Base-by-base conservation (phyloP, 129 eudicot genomes). In the Helianthus tuberosus region DNA sequence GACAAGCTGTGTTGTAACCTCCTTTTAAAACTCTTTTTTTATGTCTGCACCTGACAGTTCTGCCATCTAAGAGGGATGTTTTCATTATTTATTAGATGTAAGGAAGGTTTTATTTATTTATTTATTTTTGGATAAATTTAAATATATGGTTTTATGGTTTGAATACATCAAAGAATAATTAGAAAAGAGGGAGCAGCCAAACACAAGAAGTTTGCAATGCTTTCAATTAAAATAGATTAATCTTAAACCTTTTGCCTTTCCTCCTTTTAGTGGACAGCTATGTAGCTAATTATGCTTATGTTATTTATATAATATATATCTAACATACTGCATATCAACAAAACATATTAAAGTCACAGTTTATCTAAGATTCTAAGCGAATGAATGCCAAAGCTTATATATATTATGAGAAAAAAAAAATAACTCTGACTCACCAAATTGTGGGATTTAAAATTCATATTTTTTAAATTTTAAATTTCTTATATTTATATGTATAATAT, bases 101-200 rank as follows among this genome's bases (percentile, higher is more conserved):
- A n/a, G 7, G n/a, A 14, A 0, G 57, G 57, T 50, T 14, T 5
- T 1, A 50, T 53, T 27, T 58, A 25, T 25, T 58, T 58, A 58
- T 58, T 25, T 58, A 29, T 58, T 77, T 60, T n/a, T 20, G 64
- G 76, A 61, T 59, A 32, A 23, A 59, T 13, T 60, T 54, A 48
- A 59, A 69, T 43, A 27, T 77, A 69, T 32, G 6, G 64, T 60
- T 60, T 69, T 58, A 36, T 46, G 46, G 29, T 50, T 32, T 63
- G 59, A 66, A 75, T 61, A 69, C 29, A 36, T 49, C 69, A 77
- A 32, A 60, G 81, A 77, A 77, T 77, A 59, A 77, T 61, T 48
- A 48, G 64, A 69, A 69, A 77, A 77, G 81, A 49, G 75, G 69
- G 70, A 77, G 71, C 71, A 77, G 75, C 81, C 81, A 77, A 77